Evolutionary conservation across 2,329 filamentous ascomycete species (phyloP).

Genomic region (Emericellopsis cladophorae): DNA sequence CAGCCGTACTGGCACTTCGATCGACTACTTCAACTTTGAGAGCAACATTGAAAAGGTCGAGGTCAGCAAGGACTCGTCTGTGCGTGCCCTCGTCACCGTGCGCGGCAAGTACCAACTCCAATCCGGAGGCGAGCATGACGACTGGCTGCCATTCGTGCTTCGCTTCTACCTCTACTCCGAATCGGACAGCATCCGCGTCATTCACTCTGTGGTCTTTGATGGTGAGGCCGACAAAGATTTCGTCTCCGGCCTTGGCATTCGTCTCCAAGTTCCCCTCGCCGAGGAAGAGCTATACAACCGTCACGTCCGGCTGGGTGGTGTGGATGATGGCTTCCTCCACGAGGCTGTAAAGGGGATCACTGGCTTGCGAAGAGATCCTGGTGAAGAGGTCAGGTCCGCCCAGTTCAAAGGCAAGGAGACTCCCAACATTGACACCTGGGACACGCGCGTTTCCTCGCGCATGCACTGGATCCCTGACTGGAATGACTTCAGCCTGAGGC

Average conservation of each 20-base stretch:
- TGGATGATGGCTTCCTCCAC: constrained; percentile 38
- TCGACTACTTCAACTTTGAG: constrained; percentile 28
- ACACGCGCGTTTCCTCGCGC: constrained; percentile 24
- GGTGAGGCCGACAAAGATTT: constrained; percentile 32
- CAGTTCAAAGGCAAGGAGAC: constrained; percentile 33
- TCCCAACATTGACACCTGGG: constrained; percentile 28
- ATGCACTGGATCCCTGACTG: constrained; percentile 43
- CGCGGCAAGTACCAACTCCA: constrained; percentile 15
- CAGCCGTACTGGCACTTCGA: constrained; percentile 14
- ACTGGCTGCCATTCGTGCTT: constrained; percentile 35
- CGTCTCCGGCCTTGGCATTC: constrained; percentile 38
- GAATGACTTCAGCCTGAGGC: constrained; percentile 41
- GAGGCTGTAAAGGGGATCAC: constrained; percentile 49
- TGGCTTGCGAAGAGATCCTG: constrained; percentile 41
- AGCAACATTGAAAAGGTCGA: constrained; percentile 35
- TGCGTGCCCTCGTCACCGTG: constrained; percentile 30
- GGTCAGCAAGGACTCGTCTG: constrained; percentile 26
- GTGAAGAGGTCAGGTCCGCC: constrained; percentile 30
- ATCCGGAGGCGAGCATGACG: constrained; percentile 17
- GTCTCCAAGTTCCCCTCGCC: constrained; percentile 38
- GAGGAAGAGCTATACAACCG: constrained; percentile 41
- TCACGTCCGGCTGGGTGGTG: constrained; percentile 42
- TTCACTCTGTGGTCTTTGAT: constrained; percentile 43
- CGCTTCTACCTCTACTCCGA: constrained; percentile 46
- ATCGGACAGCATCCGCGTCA: constrained; percentile 36